These are phyloP conservation scores for Martiniozyma asiatica DNA, from an alignment of 1,139 yeast genomes.

Conservation along the genomic window DNA sequence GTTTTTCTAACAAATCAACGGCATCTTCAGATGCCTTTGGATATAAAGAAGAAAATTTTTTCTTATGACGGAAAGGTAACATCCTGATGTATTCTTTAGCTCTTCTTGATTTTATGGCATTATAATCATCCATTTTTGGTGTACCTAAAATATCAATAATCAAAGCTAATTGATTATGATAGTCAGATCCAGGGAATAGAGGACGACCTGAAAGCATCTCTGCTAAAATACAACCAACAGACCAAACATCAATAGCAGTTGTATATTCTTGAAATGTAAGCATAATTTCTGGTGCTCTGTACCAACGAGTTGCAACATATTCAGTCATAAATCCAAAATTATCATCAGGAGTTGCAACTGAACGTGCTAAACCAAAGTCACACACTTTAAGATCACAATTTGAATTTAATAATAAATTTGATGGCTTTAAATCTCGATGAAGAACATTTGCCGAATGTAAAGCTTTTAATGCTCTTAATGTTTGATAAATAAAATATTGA, in stretches of 20 bases:
- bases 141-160: constrained; percentile 56
- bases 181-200: constrained; percentile 71
- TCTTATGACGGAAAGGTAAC: constrained; percentile 40
- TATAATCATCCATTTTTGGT: constrained; percentile 46
- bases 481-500: constrained; percentile 57
- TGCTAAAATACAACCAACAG: constrained; percentile 67
- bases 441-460: constrained; percentile 59
- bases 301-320: constrained; percentile 74
- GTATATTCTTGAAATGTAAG: constrained; percentile 56
- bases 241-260: constrained; percentile 67
- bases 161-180: constrained; percentile 50
- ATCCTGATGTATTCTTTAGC: constrained; percentile 52
- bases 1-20: constrained; percentile 45
- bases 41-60: constrained; percentile 29
- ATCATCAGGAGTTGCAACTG: constrained; percentile 23
- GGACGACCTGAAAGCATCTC: constrained; percentile 55
- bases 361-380: constrained; percentile 45
- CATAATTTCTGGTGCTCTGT: constrained; percentile 73
- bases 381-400: constrained; percentile 80
- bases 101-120: constrained; percentile 44
- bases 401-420: constrained; percentile 74
- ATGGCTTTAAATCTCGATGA: constrained; percentile 89
- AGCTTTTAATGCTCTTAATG: constrained; percentile 49
- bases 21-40: constrained; percentile 44
- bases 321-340: constrained; percentile 48